Evolutionary conservation across 176 grass and related monocot genomes (phyloP).

Genomic region (Oropetium thomaeum): DNA sequence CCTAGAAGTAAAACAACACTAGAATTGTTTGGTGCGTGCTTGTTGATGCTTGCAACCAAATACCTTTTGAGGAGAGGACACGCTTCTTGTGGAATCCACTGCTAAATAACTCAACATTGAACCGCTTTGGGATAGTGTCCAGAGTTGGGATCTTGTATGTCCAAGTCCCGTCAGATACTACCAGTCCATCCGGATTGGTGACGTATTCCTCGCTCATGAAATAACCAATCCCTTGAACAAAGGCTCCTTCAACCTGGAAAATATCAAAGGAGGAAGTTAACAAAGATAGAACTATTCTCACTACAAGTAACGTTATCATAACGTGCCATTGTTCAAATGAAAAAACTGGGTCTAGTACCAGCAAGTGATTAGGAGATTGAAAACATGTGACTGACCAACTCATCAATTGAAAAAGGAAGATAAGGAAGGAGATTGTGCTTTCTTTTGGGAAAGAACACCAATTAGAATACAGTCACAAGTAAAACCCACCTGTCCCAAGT

Average conservation of each 20-base stretch:
- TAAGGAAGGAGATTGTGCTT: not conserved
- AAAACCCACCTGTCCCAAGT: conserved; percentile 78
- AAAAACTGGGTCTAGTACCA: not conserved
- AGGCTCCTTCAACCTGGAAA: conserved; percentile 88
- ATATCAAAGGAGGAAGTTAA: not conserved
- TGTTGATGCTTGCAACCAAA: not conserved
- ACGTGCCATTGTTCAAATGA: not conserved
- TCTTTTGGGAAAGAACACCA: not conserved
- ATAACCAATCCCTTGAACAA: conserved; percentile 92
- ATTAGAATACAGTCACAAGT: not conserved
- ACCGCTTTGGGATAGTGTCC: conserved; percentile 84
- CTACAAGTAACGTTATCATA: not conserved
- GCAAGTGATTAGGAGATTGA: not conserved
- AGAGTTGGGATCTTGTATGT: conserved; percentile 93
- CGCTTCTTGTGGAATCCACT: conserved; percentile 87
- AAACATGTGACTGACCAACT: not conserved
- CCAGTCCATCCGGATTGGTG: conserved; percentile 66
- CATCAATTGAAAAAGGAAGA: not conserved
- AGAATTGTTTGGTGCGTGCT: not conserved
- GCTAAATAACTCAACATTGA: conserved; percentile 82
- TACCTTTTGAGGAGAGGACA: conserved; percentile 96
- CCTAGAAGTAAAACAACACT: conserved; percentile 14
- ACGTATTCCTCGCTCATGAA: conserved; percentile 83
- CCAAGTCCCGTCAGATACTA: conserved; percentile 86
- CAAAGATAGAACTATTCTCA: not conserved